Base-by-base conservation (phyloP, 371 early-diverging fungal genomes). In the Mortierella sp. region DNA sequence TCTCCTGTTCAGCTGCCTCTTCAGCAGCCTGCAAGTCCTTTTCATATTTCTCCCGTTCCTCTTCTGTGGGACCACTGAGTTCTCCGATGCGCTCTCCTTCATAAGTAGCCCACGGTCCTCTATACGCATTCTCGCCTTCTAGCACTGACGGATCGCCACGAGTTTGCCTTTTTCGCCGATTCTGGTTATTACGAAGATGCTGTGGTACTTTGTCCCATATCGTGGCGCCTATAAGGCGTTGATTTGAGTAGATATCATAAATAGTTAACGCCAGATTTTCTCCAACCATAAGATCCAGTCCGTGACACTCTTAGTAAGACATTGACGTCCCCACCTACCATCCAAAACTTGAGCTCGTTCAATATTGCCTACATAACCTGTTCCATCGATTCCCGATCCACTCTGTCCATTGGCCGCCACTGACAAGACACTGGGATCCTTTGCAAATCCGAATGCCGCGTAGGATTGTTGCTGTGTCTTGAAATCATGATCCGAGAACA, bases 81-180 rank as follows among this genome's bases (percentile, higher is more conserved):
- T 82, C 79, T 4, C 88, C 92, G 30, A 84, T 81, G 5, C 86
- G 80, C 64, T 96, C 97, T 50, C 88, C 93, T 52, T 93, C 93
- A 71, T 90, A 97, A 2, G 96, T 94, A 4, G 97, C 96, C 98
- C 98, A 98, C 8, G 98, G 98, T 0, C 98, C 98, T 55, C 85
- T 85, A 71, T 93, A 96, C 18, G 93, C 91, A 74, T 87, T 82
- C 6, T 91, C 92, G 14, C 93, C 96, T 23, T 93, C 93, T 10
- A 94, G 65, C 21, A 91, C 83, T 3, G 84, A 80, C 0, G 93
- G 73, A 64, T 95, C 90, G 23, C 97, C 97, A 65, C 91, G 92
- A 10, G 85, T 80, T 63, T 91, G 89, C 57, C 97, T 85, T 59
- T 89, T 90, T 43, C 89, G 82, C 46, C 80, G 78, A 10, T 80